A percentile compares a stretch with the other conserved stretches of the same genome.
Evolutionary conservation across 805 yeast genomes (phyloP).

Genomic region (Candida patagonica): DNA sequence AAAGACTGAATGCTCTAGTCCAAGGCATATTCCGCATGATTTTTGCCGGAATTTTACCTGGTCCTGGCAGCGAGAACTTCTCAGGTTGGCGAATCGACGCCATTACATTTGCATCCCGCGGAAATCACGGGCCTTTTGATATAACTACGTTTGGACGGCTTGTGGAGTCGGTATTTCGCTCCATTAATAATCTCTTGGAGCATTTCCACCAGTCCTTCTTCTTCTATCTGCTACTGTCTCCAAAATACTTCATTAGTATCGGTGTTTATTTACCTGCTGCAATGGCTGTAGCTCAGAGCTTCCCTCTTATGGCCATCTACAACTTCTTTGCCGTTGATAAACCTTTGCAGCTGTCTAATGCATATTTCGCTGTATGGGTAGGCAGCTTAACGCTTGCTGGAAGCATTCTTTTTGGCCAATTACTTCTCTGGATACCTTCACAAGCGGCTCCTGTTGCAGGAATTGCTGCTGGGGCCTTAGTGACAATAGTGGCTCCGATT

Average conservation of each 20-base stretch:
- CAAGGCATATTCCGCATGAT: constrained; percentile 64
- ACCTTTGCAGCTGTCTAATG: constrained; percentile 2
- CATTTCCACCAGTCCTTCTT: constrained; percentile 96
- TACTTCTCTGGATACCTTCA: constrained; percentile 5
- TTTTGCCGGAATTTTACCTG: constrained; percentile 54
- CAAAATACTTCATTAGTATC: constrained; percentile 77
- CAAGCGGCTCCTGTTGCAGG: neutral
- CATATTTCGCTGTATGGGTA: neutral
- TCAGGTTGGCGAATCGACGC: constrained; percentile 96
- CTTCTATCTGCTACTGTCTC: constrained; percentile 75
- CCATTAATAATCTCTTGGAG: constrained; percentile 85
- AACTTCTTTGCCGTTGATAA: constrained; percentile 9
- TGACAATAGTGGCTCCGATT: too few species aligned
- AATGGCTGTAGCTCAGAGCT: constrained; percentile 57
- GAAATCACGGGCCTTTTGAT: constrained; percentile 52
- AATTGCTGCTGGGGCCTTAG: neutral
- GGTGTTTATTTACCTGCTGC: constrained; percentile 91
- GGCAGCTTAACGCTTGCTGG: constrained; percentile 4
- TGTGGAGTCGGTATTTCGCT: constrained; percentile 76
- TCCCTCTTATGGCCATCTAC: constrained; percentile 55
- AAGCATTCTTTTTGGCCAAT: constrained; percentile 8
- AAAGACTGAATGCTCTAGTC: constrained; percentile 47
- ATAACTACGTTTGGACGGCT: constrained; percentile 88
- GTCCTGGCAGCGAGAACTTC: constrained; percentile 79
- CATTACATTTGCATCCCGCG: constrained; percentile 64